A percentile compares a stretch with the other conserved stretches of the same genome.
Conservation (phyloP, 257 asterid genomes). For the Lycium barbarum region DNA sequence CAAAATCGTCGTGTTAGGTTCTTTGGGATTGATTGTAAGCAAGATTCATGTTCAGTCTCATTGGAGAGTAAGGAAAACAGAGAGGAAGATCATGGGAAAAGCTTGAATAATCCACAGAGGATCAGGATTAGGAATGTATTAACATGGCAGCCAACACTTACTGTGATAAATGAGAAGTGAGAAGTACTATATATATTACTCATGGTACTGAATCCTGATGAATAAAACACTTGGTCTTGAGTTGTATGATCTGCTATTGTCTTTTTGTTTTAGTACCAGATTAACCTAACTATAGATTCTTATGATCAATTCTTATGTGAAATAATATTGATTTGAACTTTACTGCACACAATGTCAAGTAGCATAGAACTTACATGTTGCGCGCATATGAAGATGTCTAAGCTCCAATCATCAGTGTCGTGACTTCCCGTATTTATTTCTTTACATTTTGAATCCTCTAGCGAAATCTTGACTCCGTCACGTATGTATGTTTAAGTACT, state of each 20-base stretch:
- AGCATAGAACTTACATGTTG: too few species aligned
- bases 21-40: slow-evolving; percentile 44
- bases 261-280: background rate
- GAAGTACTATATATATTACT: background rate
- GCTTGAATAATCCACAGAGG: slow-evolving; percentile 16
- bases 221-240: background rate
- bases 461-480: too few species aligned
- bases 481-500: background rate
- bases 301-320: background rate
- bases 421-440: too few species aligned
- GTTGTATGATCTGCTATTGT: background rate
- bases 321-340: background rate
- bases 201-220: background rate
- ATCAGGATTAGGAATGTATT: slow-evolving; percentile 42
- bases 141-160: slow-evolving; percentile 66
- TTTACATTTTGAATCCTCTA: too few species aligned
- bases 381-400: background rate
- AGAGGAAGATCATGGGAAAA: slow-evolving; percentile 15
- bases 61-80: slow-evolving; percentile 5
- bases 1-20: slow-evolving; percentile 54
- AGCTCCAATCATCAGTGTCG: background rate
- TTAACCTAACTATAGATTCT: background rate
- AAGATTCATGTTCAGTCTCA: slow-evolving; percentile 30
- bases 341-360: background rate
- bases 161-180: slow-evolving; percentile 50